Evolutionary conservation across 805 yeast genomes (phyloP).

Genomic region (Tetrapisispora namnaoensis): DNA sequence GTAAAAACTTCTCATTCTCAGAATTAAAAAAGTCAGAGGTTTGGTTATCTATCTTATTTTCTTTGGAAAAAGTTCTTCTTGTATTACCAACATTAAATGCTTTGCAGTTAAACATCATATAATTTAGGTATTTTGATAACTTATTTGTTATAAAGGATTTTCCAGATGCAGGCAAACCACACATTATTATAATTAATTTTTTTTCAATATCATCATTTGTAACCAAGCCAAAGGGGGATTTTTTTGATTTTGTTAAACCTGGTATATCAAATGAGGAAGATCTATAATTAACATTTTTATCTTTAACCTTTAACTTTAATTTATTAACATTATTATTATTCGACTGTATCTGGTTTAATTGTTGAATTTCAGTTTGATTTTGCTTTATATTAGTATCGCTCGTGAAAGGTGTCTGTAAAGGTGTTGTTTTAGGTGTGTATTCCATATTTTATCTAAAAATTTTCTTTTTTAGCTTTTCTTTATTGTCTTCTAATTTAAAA

Average conservation of each 20-base stretch:
- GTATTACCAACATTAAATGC: slow-evolving; percentile 96
- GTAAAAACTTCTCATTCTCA: slow-evolving; percentile 50
- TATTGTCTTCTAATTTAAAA: no score
- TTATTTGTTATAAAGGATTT: slow-evolving; percentile 90
- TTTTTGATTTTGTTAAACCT: slow-evolving; percentile 74
- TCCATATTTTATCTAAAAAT: background rate
- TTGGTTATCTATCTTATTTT: slow-evolving; percentile 35
- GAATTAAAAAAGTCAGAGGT: slow-evolving; percentile 84
- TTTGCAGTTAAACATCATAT: slow-evolving; percentile 84
- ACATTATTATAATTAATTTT: slow-evolving; percentile 92
- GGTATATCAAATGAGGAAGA: slow-evolving; percentile 79
- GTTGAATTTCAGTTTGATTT: slow-evolving; percentile 5
- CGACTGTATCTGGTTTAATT: slow-evolving; percentile 11
- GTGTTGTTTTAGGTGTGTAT: background rate
- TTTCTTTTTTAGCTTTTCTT: no score
- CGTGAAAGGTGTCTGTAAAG: slow-evolving; percentile 1
- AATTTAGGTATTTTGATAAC: slow-evolving; percentile 78
- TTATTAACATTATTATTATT: slow-evolving; percentile 11
- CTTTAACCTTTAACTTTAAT: slow-evolving; percentile 10
- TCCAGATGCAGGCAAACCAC: slow-evolving; percentile 94
- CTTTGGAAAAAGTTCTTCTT: slow-evolving; percentile 55
- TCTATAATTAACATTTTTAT: slow-evolving; percentile 2
- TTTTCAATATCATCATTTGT: slow-evolving; percentile 63
- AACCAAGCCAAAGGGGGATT: slow-evolving; percentile 64
- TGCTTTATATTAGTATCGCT: slow-evolving; percentile 1